Percentiles rank a stretch among this genome's conserved stretches.
Conservation (phyloP, 139 green algal species). For the Mychonastes homosphaera region DNA sequence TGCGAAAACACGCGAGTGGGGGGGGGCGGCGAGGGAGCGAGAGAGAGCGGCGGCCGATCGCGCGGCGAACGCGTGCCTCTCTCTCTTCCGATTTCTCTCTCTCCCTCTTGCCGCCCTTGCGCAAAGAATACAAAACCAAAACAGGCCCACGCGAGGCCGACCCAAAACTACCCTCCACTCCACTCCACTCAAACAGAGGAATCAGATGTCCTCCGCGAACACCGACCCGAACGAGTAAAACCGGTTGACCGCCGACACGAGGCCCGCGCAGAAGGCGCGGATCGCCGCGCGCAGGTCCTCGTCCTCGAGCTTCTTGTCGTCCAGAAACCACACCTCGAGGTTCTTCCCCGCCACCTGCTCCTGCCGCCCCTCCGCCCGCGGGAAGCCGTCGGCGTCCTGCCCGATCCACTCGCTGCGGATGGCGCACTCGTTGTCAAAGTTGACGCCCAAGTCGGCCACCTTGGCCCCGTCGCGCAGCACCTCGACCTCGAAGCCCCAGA, state of each 20-base stretch:
- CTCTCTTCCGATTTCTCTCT: background rate
- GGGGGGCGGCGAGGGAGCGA: too few relatives aligned
- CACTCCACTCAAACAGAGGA: too few relatives aligned
- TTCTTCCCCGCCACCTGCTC: constrained; percentile 58
- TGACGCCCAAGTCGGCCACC: constrained; percentile 45
- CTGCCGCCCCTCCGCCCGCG: constrained; percentile 51
- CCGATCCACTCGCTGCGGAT: constrained; percentile 68
- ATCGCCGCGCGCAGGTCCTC: constrained; percentile 50
- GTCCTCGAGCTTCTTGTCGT: constrained; percentile 40
- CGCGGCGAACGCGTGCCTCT: background rate
- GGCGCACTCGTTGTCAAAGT: constrained; percentile 52
- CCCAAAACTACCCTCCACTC: background rate
- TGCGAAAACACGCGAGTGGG: too few relatives aligned
- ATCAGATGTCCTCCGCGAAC: constrained; percentile 63
- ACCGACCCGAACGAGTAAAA: constrained; percentile 78
- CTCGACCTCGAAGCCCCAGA: constrained; percentile 56
- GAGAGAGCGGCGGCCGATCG: too few relatives aligned
- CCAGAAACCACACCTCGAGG: constrained; percentile 59
- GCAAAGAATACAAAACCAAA: too few relatives aligned
- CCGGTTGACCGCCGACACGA: constrained; percentile 64
- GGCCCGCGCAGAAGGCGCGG: constrained; percentile 50
- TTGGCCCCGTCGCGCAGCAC: constrained; percentile 60
- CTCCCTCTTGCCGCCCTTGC: background rate
- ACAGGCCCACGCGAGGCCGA: background rate
- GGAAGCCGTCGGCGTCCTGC: constrained; percentile 61